phyloP scores from a whole-genome alignment of 257 asterid species.

The Gentiana macrophylla region DNA sequence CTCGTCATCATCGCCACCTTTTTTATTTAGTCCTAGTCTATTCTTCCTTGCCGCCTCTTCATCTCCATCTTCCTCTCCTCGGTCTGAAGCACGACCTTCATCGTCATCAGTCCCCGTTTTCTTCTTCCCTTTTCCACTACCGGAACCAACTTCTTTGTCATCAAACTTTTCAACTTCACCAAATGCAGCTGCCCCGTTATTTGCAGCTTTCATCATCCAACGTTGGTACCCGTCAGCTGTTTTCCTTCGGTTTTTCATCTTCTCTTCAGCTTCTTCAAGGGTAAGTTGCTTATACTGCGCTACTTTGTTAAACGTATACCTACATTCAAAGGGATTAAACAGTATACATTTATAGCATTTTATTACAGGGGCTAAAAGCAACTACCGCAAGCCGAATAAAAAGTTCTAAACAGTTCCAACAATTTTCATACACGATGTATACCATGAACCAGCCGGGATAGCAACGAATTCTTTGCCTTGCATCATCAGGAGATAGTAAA shows the following conservation, averaged over 20 bases:
- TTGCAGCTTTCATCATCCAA: constrained; percentile 99
- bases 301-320: constrained; percentile 95
- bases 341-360: too few relatives aligned
- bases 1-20: constrained; percentile 76
- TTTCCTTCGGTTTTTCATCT: constrained; percentile 91
- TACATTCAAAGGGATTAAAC: constrained; percentile 9
- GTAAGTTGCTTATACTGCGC: constrained; percentile 98
- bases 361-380: too few relatives aligned
- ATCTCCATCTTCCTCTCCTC: constrained; percentile 94
- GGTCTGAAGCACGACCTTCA: constrained; percentile 73
- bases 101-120: constrained; percentile 70
- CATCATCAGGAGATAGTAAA: constrained; percentile 89
- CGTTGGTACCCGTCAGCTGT: constrained; percentile 98
- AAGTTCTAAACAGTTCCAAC: too few relatives aligned
- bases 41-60: constrained; percentile 67
- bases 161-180: constrained; percentile 82
- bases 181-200: constrained; percentile 88
- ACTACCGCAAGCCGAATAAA: too few relatives aligned
- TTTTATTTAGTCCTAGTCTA: constrained; percentile 60
- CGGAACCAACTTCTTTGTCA: constrained; percentile 57
- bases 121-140: constrained; percentile 71
- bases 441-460: constrained; percentile 99
- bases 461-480: constrained; percentile 95
- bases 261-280: constrained; percentile 98
- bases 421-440: constrained; percentile 2